phyloP scores from a whole-genome alignment of 1,284 basidiomycete genomes.

The Puccinia triticina region DNA sequence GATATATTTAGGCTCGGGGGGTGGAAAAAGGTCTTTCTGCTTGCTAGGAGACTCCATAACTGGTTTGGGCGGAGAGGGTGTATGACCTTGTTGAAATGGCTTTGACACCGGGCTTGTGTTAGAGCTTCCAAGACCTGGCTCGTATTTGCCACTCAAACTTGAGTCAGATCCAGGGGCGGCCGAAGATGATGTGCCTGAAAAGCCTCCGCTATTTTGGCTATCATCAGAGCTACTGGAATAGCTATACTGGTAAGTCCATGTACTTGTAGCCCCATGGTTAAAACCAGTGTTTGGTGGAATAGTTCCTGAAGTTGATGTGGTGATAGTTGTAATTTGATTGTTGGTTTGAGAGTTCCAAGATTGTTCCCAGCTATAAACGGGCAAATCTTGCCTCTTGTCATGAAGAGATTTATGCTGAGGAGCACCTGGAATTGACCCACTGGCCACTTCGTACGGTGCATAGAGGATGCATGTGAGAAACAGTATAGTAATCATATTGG shows the following conservation, averaged over 20 bases:
- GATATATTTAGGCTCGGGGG: background rate
- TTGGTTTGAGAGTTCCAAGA: slow-evolving; percentile 34
- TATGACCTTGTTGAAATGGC: background rate
- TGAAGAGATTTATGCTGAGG: background rate
- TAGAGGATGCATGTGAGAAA: background rate
- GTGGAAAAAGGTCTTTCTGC: background rate
- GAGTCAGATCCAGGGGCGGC: background rate
- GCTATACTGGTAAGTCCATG: slow-evolving; percentile 36
- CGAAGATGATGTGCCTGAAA: background rate
- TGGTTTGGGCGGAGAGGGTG: slow-evolving; percentile 8
- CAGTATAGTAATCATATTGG: slow-evolving; percentile 4
- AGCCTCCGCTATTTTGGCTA: background rate
- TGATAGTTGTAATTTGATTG: slow-evolving; percentile 27
- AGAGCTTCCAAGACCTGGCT: background rate
- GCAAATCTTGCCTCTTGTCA: background rate
- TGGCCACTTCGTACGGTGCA: background rate
- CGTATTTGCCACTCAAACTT: no score
- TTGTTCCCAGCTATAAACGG: slow-evolving; percentile 23
- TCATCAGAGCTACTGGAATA: slow-evolving; percentile 24
- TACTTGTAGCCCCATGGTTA: slow-evolving; percentile 12
- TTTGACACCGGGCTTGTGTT: background rate
- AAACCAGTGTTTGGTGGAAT: slow-evolving; percentile 19
- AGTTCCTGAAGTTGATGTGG: slow-evolving; percentile 30
- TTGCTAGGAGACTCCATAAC: background rate
- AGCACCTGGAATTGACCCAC: slow-evolving; percentile 1